Conservation (phyloP, 2,329 filamentous ascomycete species). For the Beauveria bassiana region DNA sequence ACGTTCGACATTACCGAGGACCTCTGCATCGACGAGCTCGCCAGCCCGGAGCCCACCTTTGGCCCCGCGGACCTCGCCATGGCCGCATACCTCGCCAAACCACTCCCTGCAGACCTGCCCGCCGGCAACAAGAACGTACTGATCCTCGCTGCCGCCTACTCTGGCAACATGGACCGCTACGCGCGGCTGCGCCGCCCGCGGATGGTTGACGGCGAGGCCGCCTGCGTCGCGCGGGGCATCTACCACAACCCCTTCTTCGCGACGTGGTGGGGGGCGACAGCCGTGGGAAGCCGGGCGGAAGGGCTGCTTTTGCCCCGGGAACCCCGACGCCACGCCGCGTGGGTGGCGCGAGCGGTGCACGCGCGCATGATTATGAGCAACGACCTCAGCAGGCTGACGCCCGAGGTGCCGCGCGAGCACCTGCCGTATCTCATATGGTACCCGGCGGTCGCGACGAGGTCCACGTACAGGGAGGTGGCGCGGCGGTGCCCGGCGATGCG, state of each 20-base stretch:
- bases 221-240: constrained; percentile 25
- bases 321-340: neutral
- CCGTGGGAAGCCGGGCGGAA: no score
- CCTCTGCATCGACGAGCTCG: neutral
- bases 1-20: neutral
- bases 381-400: constrained; percentile 16
- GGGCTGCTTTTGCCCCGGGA: neutral
- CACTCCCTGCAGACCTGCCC: constrained; percentile 29
- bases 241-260: constrained; percentile 31
- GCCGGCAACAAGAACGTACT: constrained; percentile 29
- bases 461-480: neutral
- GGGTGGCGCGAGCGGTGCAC: constrained; percentile 15
- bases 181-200: constrained; percentile 24
- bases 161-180: constrained; percentile 32
- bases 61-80: constrained; percentile 3
- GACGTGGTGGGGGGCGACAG: constrained; percentile 20
- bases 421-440: constrained; percentile 8
- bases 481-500: neutral
- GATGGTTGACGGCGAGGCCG: constrained; percentile 18
- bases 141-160: constrained; percentile 28
- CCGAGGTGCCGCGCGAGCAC: neutral
- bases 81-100: constrained; percentile 14
- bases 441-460: neutral
- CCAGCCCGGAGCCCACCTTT: no score
- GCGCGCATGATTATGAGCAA: constrained; percentile 23